Base-by-base conservation (phyloP, 2,329 filamentous ascomycete genomes). In the Zymoseptoria brevis region DNA sequence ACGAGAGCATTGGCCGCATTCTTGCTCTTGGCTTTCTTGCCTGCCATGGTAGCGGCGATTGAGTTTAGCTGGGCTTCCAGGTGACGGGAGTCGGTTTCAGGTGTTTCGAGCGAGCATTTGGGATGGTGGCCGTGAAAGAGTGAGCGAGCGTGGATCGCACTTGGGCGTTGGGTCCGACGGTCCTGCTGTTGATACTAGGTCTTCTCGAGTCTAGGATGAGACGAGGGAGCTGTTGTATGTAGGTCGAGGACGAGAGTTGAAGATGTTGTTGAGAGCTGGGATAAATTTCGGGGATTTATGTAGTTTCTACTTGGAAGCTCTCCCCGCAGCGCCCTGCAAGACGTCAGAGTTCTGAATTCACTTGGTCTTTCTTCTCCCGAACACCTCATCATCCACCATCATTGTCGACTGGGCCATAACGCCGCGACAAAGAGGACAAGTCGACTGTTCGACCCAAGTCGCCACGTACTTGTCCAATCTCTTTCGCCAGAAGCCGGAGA, bases 1-100 rank as follows among this genome's bases (percentile, higher is more conserved):
- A 70, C 64, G 50, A 74, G 56, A 59, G 66, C 64, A 21, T 66
- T 62, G 51, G 67, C 62, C 35, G 65, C 60, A 19, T 64, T 58
- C 57, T 67, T 68, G 57, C 62, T 63, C 64, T 67, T 66, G 50
- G 52, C 61, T 24, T 30, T 49, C 53, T 54, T 59, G 59, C 57
- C 54, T n/a, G 60, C 30, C 60, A 62, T 62, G 54, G 8, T 54
- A 4, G n/a, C n/a, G 29, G 51, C 16, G 51, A n/a, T 29, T 53
- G 51, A 29, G 35, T 11, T 11, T 4, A n/a, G 35, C 9, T 45
- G 13, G 35, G 35, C 16, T 45, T 45, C 35, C 16, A 45, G 35
- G 35, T n/a, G 35, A 45, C 6, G 35, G 35, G 11, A 41, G 13
- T 16, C 5, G 35, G 35, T 45, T 11, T 45, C 13, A 45, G 35